Conservation (phyloP, 495 filamentous ascomycete species). For the Aspergillus saccharolyticus region DNA sequence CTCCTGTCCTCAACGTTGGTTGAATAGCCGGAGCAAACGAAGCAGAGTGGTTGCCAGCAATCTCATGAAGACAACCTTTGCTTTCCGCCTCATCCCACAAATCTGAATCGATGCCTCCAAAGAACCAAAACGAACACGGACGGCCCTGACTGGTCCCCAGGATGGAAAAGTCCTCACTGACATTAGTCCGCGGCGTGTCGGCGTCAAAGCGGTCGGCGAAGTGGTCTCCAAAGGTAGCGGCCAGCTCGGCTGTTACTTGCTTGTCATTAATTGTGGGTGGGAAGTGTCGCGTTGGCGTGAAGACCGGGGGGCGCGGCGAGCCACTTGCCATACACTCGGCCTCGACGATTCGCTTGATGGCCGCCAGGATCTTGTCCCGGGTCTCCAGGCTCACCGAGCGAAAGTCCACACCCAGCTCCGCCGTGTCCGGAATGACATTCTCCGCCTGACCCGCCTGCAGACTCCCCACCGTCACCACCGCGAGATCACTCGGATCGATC, state of each 20-base stretch:
- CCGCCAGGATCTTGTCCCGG: constrained; percentile 34
- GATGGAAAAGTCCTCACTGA: constrained; percentile 44
- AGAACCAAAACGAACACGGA: constrained; percentile 44
- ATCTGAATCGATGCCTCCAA: constrained; percentile 39
- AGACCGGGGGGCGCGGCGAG: constrained; percentile 39
- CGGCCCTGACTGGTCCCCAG: constrained; percentile 32
- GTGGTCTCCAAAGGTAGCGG: constrained; percentile 28
- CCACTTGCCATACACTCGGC: constrained; percentile 47
- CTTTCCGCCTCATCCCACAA: constrained; percentile 39
- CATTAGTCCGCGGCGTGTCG: constrained; percentile 31
- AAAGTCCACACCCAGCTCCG: constrained; percentile 45
- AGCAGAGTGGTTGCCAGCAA: constrained; percentile 53
- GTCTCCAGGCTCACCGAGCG: constrained; percentile 37
- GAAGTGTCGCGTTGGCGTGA: constrained; percentile 41
- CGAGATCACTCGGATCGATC: constrained; percentile 42
- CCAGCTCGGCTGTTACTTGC: constrained; percentile 23
- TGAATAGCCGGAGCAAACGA: constrained; percentile 59
- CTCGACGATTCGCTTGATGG: constrained; percentile 45
- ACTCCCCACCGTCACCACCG: constrained; percentile 48
- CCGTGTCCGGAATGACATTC: constrained; percentile 48
- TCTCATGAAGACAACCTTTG: constrained; percentile 23
- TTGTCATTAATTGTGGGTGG: constrained; percentile 42
- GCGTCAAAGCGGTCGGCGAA: constrained; percentile 39
- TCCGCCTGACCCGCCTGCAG: constrained; percentile 48
- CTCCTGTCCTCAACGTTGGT: constrained; percentile 53